Evolutionary conservation across 2,329 filamentous ascomycete species (phyloP).

Genomic region (Exophiala oligosperma): DNA sequence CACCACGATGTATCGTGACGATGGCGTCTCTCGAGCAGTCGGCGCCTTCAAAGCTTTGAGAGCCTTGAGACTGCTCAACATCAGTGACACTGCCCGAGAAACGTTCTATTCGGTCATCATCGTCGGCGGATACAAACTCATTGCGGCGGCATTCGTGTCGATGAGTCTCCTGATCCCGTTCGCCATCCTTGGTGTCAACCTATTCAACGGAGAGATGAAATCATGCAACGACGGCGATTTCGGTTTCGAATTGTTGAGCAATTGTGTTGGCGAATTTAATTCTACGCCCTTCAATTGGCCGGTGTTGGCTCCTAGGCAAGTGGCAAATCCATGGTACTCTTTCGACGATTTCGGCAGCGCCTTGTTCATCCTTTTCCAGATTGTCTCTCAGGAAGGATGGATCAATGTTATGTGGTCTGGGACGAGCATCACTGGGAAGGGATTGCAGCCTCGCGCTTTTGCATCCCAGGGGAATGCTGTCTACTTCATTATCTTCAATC

Average conservation of each 20-base stretch:
- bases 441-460: conserved; percentile 69
- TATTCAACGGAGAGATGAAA: conserved; percentile 82
- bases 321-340: conserved; percentile 78
- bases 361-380: conserved; percentile 95
- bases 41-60: conserved; percentile 96
- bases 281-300: conserved; percentile 80
- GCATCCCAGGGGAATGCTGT: conserved; percentile 79
- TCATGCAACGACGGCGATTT: conserved; percentile 73
- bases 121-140: conserved; percentile 88
- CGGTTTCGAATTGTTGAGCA: conserved; percentile 47
- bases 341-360: conserved; percentile 95
- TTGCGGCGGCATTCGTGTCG: conserved; percentile 90
- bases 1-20: conserved; percentile 77
- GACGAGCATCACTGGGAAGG: conserved; percentile 76
- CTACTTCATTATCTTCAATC: conserved; percentile 95
- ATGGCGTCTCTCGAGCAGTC: conserved; percentile 82
- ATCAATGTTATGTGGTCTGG: conserved; percentile 84
- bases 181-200: conserved; percentile 89
- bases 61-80: conserved; percentile 86
- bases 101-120: conserved; percentile 97
- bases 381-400: conserved; percentile 98
- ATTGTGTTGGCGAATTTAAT: conserved; percentile 83
- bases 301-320: conserved; percentile 78
- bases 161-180: conserved; percentile 93
- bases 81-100: conserved; percentile 91